phyloP scores from a whole-genome alignment of 2,329 filamentous ascomycete genomes.

The Curvularia lunata region DNA sequence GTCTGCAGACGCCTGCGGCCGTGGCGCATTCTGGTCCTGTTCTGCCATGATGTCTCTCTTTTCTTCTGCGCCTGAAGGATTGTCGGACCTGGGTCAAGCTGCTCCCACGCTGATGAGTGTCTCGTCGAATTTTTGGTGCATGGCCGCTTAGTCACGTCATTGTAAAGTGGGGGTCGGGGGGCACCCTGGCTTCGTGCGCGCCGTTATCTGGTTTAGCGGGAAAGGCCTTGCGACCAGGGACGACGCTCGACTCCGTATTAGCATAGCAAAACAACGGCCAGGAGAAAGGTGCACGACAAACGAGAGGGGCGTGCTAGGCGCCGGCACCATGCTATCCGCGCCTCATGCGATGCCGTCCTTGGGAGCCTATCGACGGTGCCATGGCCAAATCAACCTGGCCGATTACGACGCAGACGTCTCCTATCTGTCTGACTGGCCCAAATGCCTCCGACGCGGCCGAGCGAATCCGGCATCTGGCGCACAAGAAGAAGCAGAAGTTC shows the following conservation, averaged over 20 bases:
- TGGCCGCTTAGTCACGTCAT: slow-evolving; percentile 29
- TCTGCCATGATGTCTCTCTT: slow-evolving; percentile 27
- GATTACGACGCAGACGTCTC: slow-evolving; percentile 13
- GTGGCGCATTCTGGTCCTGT: slow-evolving; percentile 13
- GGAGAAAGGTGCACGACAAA: slow-evolving; percentile 12
- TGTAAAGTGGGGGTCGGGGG: slow-evolving; percentile 18
- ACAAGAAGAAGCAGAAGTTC: background rate
- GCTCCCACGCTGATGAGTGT: slow-evolving; percentile 7
- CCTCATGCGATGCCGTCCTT: slow-evolving; percentile 11
- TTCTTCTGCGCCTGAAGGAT: background rate
- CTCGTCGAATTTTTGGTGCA: slow-evolving; percentile 25
- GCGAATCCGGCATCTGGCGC: slow-evolving; percentile 1
- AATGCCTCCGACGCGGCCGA: slow-evolving; percentile 7
- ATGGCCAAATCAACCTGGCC: slow-evolving; percentile 1
- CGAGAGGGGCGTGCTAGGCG: slow-evolving; percentile 10
- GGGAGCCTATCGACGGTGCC: slow-evolving; percentile 3
- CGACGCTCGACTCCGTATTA: background rate
- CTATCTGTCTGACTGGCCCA: slow-evolving; percentile 13
- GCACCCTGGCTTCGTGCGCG: background rate
- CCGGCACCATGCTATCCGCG: slow-evolving; percentile 10
- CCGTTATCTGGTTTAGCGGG: slow-evolving; percentile 2
- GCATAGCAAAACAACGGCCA: slow-evolving; percentile 7
- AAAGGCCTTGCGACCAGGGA: slow-evolving; percentile 2
- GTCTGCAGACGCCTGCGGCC: slow-evolving; percentile 47
- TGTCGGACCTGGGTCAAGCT: slow-evolving; percentile 2